Evolutionary conservation across 2,329 filamentous ascomycete genomes (phyloP).

Genomic region (Conoideocrella luteorostrata): DNA sequence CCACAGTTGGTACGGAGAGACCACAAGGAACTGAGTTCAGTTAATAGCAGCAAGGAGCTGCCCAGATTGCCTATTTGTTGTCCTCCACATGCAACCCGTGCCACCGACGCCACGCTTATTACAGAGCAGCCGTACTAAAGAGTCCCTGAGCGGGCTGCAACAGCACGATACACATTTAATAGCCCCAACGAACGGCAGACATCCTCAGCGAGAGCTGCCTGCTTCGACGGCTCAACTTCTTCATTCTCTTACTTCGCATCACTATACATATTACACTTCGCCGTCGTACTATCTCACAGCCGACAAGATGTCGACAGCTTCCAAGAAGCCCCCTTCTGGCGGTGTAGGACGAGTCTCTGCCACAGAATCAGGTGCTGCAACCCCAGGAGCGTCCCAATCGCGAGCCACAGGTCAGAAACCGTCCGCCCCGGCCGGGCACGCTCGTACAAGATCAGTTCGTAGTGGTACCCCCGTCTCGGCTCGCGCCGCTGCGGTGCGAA

Average conservation of each 20-base stretch:
- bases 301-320: constrained; percentile 42
- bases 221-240: not conserved
- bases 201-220: not conserved
- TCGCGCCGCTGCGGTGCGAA: constrained; percentile 61
- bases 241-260: not conserved
- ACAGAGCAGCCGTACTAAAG: not conserved
- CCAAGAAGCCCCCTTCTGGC: constrained; percentile 47
- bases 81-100: not conserved
- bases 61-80: constrained; percentile 4
- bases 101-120: not conserved
- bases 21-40: no score
- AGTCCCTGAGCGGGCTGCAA: constrained; percentile 2
- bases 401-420: constrained; percentile 33
- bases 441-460: constrained; percentile 60
- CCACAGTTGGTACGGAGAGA: no score
- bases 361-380: constrained; percentile 27
- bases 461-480: constrained; percentile 63
- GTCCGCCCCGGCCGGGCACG: constrained; percentile 36
- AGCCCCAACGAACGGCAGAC: constrained; percentile 2
- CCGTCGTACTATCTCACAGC: constrained; percentile 1
- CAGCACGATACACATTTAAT: constrained; percentile 1
- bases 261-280: not conserved
- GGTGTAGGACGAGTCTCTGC: constrained; percentile 40
- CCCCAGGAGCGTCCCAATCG: constrained; percentile 30
- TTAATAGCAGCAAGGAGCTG: no score